These are phyloP conservation scores for Lyophyllum decastes DNA, from an alignment of 768 basidiomycete genomes.

Conservation along the genomic window DNA sequence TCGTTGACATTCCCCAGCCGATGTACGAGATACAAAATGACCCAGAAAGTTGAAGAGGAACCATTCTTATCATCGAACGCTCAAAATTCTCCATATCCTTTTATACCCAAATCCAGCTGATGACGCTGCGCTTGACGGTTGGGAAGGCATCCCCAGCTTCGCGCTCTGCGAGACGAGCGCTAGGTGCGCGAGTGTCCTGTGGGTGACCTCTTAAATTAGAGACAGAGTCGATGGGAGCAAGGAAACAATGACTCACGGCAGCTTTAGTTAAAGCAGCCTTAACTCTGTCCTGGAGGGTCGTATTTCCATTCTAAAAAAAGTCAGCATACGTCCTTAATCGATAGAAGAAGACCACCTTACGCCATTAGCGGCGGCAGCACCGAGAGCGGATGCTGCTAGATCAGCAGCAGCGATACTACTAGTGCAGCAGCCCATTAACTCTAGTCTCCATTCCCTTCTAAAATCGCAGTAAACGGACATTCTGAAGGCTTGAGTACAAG, in stretches of 20 bases:
- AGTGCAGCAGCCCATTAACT: too few species aligned
- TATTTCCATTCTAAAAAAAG: constrained; percentile 1
- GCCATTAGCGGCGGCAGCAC: constrained; percentile 6
- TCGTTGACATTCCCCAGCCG: constrained; percentile 9
- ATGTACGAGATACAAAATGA: constrained; percentile 5
- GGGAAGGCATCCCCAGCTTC: constrained; percentile 16
- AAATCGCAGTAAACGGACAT: too few species aligned
- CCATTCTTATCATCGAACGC: neutral
- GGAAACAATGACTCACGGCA: constrained; percentile 17
- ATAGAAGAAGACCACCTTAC: constrained; percentile 8
- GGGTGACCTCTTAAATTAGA: neutral
- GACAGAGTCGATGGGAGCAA: neutral
- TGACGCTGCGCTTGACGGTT: constrained; percentile 24
- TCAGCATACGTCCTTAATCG: neutral
- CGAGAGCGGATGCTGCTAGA: too few species aligned
- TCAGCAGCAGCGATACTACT: constrained; percentile 1
- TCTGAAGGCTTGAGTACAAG: neutral
- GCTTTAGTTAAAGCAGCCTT: constrained; percentile 18
- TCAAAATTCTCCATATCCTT: constrained; percentile 1
- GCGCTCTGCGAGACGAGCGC: constrained; percentile 32
- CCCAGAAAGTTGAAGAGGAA: constrained; percentile 3
- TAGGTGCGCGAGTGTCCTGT: constrained; percentile 42
- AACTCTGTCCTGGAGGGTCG: constrained; percentile 7
- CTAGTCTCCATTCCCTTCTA: too few species aligned
- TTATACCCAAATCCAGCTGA: constrained; percentile 33